Conservation (phyloP, 2,329 filamentous ascomycete species). For the Fonsecaea erecta region DNA sequence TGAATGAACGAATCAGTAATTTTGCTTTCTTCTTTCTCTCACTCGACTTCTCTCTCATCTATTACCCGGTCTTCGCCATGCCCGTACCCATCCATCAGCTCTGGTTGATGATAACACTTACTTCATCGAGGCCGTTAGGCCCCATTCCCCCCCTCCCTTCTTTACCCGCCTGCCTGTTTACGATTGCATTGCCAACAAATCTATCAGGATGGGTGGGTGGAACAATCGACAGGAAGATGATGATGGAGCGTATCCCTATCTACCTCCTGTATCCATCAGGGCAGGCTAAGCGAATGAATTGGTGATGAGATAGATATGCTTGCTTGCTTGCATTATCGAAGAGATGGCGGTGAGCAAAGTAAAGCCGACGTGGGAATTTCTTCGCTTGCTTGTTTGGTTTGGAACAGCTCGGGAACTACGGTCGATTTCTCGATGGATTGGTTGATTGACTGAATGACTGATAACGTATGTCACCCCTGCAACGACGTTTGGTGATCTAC, state of each 20-base stretch:
- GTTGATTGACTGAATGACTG: neutral
- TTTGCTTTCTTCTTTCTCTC: too few species aligned
- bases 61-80: too few species aligned
- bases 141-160: neutral
- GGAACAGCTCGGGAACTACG: too few species aligned
- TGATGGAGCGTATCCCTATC: neutral
- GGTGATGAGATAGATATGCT: too few species aligned
- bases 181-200: neutral
- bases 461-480: neutral
- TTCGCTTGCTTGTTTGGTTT: neutral
- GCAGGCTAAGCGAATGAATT: neutral
- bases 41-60: neutral
- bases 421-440: neutral
- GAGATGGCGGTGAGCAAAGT: neutral
- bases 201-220: too few species aligned
- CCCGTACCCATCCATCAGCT: neutral
- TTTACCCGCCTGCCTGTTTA: neutral
- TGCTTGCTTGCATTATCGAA: neutral
- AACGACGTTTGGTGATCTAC: neutral
- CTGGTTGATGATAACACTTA: neutral
- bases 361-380: neutral
- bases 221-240: neutral
- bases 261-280: neutral
- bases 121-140: neutral
- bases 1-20: too few species aligned